A percentile compares a stretch with the other conserved stretches of the same genome.
phyloP scores from a whole-genome alignment of 805 yeast species.

The Metschnikowia noctiluminum region DNA sequence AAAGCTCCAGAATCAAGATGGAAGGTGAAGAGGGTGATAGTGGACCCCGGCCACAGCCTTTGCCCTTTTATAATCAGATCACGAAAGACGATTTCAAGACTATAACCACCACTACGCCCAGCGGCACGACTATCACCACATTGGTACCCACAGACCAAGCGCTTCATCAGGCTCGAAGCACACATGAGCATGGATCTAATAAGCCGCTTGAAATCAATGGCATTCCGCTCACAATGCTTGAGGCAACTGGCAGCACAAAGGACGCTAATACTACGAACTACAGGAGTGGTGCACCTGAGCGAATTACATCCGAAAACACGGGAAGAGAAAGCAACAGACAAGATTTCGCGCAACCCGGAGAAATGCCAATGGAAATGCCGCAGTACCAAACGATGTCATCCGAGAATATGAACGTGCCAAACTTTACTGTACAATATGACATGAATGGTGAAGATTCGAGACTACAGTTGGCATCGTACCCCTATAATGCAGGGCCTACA shows the following conservation, averaged over 20 bases:
- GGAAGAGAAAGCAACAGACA: neutral
- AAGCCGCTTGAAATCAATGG: conserved; percentile 62
- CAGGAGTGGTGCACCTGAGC: neutral
- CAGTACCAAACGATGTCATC: neutral
- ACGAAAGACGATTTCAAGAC: conserved; percentile 86
- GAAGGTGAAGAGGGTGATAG: conserved; percentile 7
- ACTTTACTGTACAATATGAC: conserved; percentile 3
- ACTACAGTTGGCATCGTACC: conserved; percentile 8
- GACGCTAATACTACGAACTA: conserved; percentile 7
- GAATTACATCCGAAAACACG: neutral
- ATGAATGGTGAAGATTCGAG: conserved; percentile 6
- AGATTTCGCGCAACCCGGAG: neutral
- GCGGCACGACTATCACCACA: conserved; percentile 88
- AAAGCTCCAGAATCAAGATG: conserved; percentile 3
- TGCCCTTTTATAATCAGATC: conserved; percentile 88
- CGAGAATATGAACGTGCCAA: neutral
- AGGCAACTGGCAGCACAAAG: conserved; percentile 69
- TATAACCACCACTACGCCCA: conserved; percentile 81
- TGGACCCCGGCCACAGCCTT: conserved; percentile 53
- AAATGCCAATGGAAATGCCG: neutral
- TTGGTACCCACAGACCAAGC: conserved; percentile 85
- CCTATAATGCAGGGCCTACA: conserved; percentile 5
- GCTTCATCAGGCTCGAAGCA: conserved; percentile 56
- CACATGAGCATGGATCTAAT: conserved; percentile 53
- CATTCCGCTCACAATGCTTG: conserved; percentile 67